Evolutionary conservation across 106 monocot genomes (phyloP), one percentile per base, ranked within the genome.

Genomic region (Dendrobium catenatum): DNA sequence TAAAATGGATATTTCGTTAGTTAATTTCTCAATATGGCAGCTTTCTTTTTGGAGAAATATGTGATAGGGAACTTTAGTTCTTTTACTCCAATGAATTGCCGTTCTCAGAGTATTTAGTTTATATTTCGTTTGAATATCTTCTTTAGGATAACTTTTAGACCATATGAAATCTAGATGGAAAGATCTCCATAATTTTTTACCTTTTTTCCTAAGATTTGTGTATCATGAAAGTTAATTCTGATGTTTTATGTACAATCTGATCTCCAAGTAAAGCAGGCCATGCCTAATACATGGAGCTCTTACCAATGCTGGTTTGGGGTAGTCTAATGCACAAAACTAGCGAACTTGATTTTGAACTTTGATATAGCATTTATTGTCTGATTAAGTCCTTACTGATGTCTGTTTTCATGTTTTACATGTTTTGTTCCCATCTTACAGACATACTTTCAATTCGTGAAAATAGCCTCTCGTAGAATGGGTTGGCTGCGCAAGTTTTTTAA

Each of bases 401-500:
- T 37, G 33, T 70, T 37, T 10, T 56, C 55, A 9, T 8, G 22
- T 24, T 22, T 61, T 61, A 6, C 20, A 22, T 74, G 0, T 74
- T 43, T 74, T 43, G 19, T 43, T 20, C 44, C 42, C 43, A 74
- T 44, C 20, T 0, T 44, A 37, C 42, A 43, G 41, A 29, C 40
- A 42, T 13, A 74, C 8, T 74, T 74, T 44, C 16, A 19, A 44
- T 44, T 44, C 2, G 7, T n/a, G 43, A 74, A 43, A 74, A 74
- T 20, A 43, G 41, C 4, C 8, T 66, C 4, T 66, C 4, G 49
- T 42, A 73, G 19, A 19, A 95, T 96, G 96, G 89, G 93, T 81
- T 96, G 96, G 96, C 72, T 96, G 79, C 91, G 83, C 72, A 93
- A 90, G 76, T 86, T 96, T 70, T 93, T 91, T 80, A 89, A 88